These are phyloP conservation scores for Nicotiana otophora DNA, from an alignment of 257 asterid genomes.

Conservation along the genomic window DNA sequence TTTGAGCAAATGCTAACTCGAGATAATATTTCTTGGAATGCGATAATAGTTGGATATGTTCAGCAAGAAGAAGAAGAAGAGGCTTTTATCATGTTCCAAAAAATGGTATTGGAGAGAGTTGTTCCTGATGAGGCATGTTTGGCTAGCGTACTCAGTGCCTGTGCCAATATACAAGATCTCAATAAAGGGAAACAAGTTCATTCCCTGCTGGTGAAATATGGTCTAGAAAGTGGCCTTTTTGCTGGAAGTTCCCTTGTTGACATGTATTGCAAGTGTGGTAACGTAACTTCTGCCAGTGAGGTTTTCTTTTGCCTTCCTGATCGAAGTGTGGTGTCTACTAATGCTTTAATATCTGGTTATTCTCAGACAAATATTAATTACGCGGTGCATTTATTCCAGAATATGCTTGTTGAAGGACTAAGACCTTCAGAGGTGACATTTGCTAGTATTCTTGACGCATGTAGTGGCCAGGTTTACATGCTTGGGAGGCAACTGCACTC, in stretches of 20 bases:
- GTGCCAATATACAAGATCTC: slow-evolving; percentile 48
- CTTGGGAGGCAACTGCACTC: slow-evolving; percentile 72
- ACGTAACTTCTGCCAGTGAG: slow-evolving; percentile 42
- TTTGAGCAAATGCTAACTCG: slow-evolving; percentile 50
- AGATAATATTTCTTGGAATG: slow-evolving; percentile 89
- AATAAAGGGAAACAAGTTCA: slow-evolving; percentile 67
- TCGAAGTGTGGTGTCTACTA: slow-evolving; percentile 51
- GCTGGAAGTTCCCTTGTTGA: slow-evolving; percentile 83
- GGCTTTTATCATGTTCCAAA: slow-evolving; percentile 56
- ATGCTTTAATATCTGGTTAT: slow-evolving; percentile 74
- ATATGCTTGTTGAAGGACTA: slow-evolving; percentile 51
- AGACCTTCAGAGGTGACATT: slow-evolving; percentile 84
- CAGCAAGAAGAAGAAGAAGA: slow-evolving; percentile 60
- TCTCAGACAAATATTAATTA: slow-evolving; percentile 35
- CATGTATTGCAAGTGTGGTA: slow-evolving; percentile 85
- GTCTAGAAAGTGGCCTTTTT: slow-evolving; percentile 60
- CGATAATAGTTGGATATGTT: slow-evolving; percentile 74
- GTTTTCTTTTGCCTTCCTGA: slow-evolving; percentile 61
- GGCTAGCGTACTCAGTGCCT: slow-evolving; percentile 76
- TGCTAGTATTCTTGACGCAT: slow-evolving; percentile 72
- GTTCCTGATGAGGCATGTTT: slow-evolving; percentile 82
- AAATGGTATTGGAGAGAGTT: slow-evolving; percentile 50
- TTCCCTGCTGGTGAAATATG: slow-evolving; percentile 57
- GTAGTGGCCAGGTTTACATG: slow-evolving; percentile 27
- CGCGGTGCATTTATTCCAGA: slow-evolving; percentile 42